phyloP scores from a whole-genome alignment of 2,329 filamentous ascomycete species.

The Myrmaecium sp. region DNA sequence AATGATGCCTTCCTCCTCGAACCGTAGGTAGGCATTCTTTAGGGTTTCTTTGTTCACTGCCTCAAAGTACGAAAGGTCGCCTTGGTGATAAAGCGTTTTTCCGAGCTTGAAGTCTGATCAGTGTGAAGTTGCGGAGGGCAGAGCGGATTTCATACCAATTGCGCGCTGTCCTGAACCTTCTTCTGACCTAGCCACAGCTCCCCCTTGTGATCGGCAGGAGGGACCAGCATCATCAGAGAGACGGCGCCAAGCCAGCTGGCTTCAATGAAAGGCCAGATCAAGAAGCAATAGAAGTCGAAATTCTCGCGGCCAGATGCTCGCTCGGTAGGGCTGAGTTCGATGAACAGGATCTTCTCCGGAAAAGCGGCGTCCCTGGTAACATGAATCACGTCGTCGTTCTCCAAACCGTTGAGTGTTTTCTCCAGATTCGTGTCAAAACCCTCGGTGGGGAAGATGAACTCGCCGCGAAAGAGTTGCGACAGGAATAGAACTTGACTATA shows the following conservation, averaged over 20 bases:
- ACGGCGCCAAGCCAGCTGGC: conserved; percentile 84
- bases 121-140: conserved; percentile 1
- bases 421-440: conserved; percentile 67
- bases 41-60: conserved; percentile 96
- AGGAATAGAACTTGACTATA: conserved; percentile 72
- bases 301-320: conserved; percentile 72
- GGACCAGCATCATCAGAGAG: conserved; percentile 70
- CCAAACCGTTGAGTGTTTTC: conserved; percentile 59
- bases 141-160: conserved; percentile 40
- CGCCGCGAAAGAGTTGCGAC: conserved; percentile 65
- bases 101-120: conserved; percentile 42
- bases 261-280: conserved; percentile 97
- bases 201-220: conserved; percentile 41
- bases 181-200: conserved; percentile 63
- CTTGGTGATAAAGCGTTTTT: conserved; percentile 94
- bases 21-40: conserved; percentile 78
- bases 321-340: conserved; percentile 65
- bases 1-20: conserved; percentile 82
- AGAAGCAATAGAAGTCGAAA: conserved; percentile 96
- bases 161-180: conserved; percentile 65
- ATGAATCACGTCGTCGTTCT: conserved; percentile 60
- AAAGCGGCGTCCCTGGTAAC: conserved; percentile 33
- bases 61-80: conserved; percentile 92
- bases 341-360: conserved; percentile 34
- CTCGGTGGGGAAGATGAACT: conserved; percentile 91